phyloP scores from a whole-genome alignment of 1,284 basidiomycete genomes.

The Austroboletus niveus region DNA sequence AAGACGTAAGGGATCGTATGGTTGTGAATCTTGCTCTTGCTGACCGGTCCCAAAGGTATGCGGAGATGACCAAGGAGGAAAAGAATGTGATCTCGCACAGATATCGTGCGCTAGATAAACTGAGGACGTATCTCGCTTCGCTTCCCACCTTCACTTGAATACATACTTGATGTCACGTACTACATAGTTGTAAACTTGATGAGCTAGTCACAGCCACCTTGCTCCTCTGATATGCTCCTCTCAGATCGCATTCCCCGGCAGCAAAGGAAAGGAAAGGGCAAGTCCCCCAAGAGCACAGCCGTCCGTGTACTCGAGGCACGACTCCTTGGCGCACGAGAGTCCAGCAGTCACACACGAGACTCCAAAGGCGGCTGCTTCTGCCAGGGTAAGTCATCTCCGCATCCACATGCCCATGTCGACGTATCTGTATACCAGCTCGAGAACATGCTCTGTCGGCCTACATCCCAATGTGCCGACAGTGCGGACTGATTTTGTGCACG shows the following conservation, averaged over 20 bases:
- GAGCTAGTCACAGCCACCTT: no score
- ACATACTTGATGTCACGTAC: background rate
- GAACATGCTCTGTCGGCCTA: constrained; percentile 55
- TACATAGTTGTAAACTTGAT: background rate
- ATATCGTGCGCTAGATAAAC: constrained; percentile 82
- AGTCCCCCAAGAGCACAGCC: constrained; percentile 41
- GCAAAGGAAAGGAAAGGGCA: constrained; percentile 33
- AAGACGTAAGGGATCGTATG: constrained; percentile 61
- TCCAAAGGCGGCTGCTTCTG: constrained; percentile 67
- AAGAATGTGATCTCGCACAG: constrained; percentile 93
- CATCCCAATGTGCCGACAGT: constrained; percentile 52
- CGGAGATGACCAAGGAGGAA: constrained; percentile 85
- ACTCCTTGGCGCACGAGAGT: constrained; percentile 34
- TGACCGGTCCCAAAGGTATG: constrained; percentile 60
- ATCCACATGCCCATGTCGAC: background rate
- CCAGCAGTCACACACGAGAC: constrained; percentile 41
- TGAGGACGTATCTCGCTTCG: constrained; percentile 62
- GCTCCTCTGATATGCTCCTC: constrained; percentile 18
- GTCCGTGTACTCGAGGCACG: constrained; percentile 44
- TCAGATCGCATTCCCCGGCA: constrained; percentile 42
- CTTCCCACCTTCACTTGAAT: background rate
- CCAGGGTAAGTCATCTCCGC: constrained; percentile 42
- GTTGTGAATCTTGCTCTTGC: background rate
- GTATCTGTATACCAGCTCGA: constrained; percentile 44
- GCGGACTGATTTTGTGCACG: constrained; percentile 62